Evolutionary conservation across 1,284 basidiomycete species (phyloP).

Genomic region (Sporisorium reilianum): DNA sequence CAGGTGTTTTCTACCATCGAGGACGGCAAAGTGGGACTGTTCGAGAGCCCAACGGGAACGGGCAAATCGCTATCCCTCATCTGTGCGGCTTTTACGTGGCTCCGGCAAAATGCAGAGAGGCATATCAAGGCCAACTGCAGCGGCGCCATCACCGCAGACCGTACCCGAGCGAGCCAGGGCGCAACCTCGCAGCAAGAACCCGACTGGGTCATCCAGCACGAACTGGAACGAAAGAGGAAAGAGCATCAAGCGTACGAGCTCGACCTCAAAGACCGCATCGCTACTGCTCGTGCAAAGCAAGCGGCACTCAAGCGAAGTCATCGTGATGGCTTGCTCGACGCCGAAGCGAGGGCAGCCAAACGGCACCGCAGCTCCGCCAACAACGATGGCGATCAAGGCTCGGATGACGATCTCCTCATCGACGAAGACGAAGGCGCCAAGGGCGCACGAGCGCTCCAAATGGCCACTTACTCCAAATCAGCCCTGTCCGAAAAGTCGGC

Average conservation of each 20-base stretch:
- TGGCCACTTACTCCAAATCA: conserved; percentile 34
- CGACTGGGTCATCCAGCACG: conserved; percentile 70
- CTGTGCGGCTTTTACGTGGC: conserved; percentile 70
- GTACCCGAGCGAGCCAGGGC: neutral
- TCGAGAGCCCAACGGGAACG: conserved; percentile 72
- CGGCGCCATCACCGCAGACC: conserved; percentile 27
- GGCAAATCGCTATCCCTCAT: conserved; percentile 71
- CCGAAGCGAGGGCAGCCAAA: conserved; percentile 18
- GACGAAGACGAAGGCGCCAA: conserved; percentile 30
- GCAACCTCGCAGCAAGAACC: conserved; percentile 61
- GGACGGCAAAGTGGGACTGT: conserved; percentile 78
- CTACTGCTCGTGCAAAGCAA: conserved; percentile 49
- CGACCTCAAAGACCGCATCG: conserved; percentile 66
- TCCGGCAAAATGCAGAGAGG: conserved; percentile 61
- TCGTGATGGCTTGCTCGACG: conserved; percentile 13
- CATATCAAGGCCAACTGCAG: conserved; percentile 20
- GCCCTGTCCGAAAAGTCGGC: conserved; percentile 17
- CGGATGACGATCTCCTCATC: conserved; percentile 52
- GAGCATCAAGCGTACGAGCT: conserved; percentile 62
- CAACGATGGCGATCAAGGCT: conserved; percentile 18
- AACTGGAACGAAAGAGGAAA: conserved; percentile 61
- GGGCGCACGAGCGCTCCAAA: conserved; percentile 18
- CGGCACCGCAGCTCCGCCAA: conserved; percentile 16
- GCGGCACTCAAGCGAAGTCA: conserved; percentile 34
- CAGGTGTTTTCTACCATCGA: conserved; percentile 87